Conservation (phyloP, 768 basidiomycete genomes). For the Cystobasidium onofrii region DNA sequence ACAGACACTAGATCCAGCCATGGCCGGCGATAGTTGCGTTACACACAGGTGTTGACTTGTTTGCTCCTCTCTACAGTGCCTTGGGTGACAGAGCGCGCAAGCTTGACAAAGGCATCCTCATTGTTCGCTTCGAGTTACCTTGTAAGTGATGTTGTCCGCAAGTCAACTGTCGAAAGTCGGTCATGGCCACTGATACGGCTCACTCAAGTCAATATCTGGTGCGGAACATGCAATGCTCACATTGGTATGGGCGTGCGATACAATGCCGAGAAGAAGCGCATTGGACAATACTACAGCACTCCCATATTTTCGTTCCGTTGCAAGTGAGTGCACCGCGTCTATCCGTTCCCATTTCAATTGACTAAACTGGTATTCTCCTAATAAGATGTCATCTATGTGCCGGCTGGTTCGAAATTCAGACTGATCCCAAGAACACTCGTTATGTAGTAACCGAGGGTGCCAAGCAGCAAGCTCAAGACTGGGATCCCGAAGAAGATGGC, state of each 20-base stretch:
- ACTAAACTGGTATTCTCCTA: neutral
- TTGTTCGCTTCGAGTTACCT: constrained; percentile 72
- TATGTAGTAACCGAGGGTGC: constrained; percentile 90
- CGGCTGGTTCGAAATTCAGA: constrained; percentile 21
- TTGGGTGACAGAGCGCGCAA: constrained; percentile 65
- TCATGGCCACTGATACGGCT: neutral
- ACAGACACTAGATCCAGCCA: too few relatives aligned
- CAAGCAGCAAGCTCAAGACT: constrained; percentile 88
- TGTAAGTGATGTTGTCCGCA: neutral
- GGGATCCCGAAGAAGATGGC: constrained; percentile 93
- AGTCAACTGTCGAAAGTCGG: too few relatives aligned
- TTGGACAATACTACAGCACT: constrained; percentile 88
- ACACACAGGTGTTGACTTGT: neutral
- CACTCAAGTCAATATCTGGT: constrained; percentile 55
- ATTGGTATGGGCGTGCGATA: constrained; percentile 99
- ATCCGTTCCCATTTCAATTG: constrained; percentile 94
- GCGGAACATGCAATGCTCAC: constrained; percentile 88
- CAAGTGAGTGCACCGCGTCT: constrained; percentile 91
- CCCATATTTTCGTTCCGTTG: constrained; percentile 92
- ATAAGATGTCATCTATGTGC: constrained; percentile 13
- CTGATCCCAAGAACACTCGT: constrained; percentile 65
- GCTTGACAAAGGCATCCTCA: constrained; percentile 89
- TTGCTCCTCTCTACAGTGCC: constrained; percentile 1
- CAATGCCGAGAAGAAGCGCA: constrained; percentile 97
- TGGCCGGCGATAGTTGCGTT: too few relatives aligned